Base-by-base conservation (phyloP, 108 stramenopile genomes). In the Skeletonema tropicum region DNA sequence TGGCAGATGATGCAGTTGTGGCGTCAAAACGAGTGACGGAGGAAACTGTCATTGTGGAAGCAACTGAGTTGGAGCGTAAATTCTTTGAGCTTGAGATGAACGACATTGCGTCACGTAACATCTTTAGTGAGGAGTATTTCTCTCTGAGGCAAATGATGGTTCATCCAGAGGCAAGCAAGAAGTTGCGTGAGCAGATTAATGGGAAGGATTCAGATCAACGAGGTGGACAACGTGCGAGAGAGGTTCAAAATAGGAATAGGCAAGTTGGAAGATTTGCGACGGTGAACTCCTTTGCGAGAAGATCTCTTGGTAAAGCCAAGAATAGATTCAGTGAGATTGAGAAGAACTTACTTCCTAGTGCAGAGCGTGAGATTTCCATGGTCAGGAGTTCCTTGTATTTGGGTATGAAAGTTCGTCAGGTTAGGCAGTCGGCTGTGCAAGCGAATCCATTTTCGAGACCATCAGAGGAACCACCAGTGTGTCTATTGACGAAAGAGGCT, bases 121-220 rank as follows among this genome's bases (percentile, higher is more conserved):
- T 38, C n/a, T 72, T 72, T 59, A 7, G 36, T 42, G 39, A n/a
- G 3, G 48, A 66, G 14, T 72, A 73, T 29, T n/a, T 10, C 35
- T 57, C 76, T 4, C 36, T 77, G 23, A 45, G 76, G 26, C 70
- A 77, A 52, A 77, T 77, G 76, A 77, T 72, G 70, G 70, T 71
- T 3, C 76, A 77, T 30, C 76, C 76, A 5, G 76, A 77, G 19
- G 76, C 76, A 31, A 71, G 70, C 33, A 71, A 63, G 48, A 72
- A 77, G 31, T 45, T 77, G n/a, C 76, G 76, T 3, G 71, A 72
- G 32, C 76, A 72, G 36, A 65, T 72, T 17, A 71, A 71, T 39
- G 49, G 71, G 10, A 66, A 42, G 32, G 71, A 72, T 42, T 60
- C 71, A 11, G 62, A 66, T 35, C 59, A 60, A 9, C 67, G 57